Evolutionary conservation across 441 rosid genomes (phyloP).

Genomic region (Erodium moschatum): DNA sequence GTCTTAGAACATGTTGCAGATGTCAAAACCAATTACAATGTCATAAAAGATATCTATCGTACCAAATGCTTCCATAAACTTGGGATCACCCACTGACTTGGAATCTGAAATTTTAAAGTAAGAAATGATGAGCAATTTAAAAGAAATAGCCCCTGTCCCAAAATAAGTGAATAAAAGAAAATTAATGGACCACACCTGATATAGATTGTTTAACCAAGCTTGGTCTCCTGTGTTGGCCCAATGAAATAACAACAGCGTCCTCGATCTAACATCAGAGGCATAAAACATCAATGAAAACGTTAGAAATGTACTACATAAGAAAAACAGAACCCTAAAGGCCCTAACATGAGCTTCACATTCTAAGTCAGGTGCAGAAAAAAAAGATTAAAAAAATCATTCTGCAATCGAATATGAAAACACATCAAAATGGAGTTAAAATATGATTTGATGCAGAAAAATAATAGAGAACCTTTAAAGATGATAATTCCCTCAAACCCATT

Average conservation of each 20-base stretch:
- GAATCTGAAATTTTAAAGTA: conserved; percentile 42
- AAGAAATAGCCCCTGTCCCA: background rate
- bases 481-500: conserved; percentile 84
- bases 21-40: conserved; percentile 5
- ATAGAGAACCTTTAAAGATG: conserved; percentile 66
- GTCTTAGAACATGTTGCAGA: background rate
- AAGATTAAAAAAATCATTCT: background rate
- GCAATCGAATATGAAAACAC: background rate
- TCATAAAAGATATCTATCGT: conserved; percentile 25
- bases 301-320: background rate
- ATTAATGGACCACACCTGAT: conserved; percentile 29
- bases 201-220: conserved; percentile 40
- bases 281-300: background rate
- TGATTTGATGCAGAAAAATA: background rate
- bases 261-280: conserved; percentile 48
- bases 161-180: background rate
- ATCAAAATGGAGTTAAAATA: background rate
- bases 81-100: conserved; percentile 50
- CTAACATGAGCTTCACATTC: background rate
- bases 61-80: conserved; percentile 70
- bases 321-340: conserved; percentile 3
- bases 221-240: conserved; percentile 54
- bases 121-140: background rate
- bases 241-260: conserved; percentile 70
- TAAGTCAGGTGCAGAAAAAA: background rate